A percentile compares a stretch with the other conserved stretches of the same genome.
These are phyloP conservation scores for Komagataella pseudopastoris DNA, from an alignment of 805 yeast genomes.

Conservation along the genomic window DNA sequence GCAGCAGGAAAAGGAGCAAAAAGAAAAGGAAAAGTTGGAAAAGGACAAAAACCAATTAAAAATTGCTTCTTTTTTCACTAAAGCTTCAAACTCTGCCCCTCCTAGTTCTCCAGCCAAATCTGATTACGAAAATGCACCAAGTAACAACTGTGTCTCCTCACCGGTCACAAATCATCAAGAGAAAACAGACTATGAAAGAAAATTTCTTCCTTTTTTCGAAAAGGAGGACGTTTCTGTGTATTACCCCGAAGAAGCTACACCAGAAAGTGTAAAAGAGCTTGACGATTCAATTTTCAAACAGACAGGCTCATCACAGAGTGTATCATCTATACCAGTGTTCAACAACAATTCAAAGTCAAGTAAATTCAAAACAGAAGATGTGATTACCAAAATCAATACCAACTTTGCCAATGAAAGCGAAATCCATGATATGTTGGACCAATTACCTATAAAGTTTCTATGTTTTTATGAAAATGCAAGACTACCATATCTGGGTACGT, in stretches of 20 bases:
- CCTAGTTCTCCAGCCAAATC: neutral
- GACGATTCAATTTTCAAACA: neutral
- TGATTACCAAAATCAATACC: conserved; percentile 17
- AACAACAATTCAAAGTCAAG: conserved; percentile 1
- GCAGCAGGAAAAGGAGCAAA: conserved; percentile 5
- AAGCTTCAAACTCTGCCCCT: neutral
- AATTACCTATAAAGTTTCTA: conserved; percentile 19
- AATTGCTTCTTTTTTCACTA: conserved; percentile 18
- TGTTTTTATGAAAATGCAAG: conserved; percentile 26
- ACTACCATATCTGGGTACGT: conserved; percentile 21
- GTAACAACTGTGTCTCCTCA: neutral
- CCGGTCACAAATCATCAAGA: neutral
- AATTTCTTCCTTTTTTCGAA: conserved; percentile 22
- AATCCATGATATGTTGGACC: conserved; percentile 15
- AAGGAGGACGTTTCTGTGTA: conserved; percentile 18
- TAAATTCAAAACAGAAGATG: conserved; percentile 12
- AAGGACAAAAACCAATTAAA: conserved; percentile 7
- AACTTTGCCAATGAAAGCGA: conserved; percentile 19
- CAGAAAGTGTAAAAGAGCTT: neutral
- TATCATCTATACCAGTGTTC: neutral
- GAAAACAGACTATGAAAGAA: conserved; percentile 17
- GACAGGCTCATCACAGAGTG: neutral
- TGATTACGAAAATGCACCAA: neutral
- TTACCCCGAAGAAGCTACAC: neutral
- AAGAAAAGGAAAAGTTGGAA: conserved; percentile 7